Conservation (phyloP, 441 rosid genomes). For the Metrosideros polymorpha region DNA sequence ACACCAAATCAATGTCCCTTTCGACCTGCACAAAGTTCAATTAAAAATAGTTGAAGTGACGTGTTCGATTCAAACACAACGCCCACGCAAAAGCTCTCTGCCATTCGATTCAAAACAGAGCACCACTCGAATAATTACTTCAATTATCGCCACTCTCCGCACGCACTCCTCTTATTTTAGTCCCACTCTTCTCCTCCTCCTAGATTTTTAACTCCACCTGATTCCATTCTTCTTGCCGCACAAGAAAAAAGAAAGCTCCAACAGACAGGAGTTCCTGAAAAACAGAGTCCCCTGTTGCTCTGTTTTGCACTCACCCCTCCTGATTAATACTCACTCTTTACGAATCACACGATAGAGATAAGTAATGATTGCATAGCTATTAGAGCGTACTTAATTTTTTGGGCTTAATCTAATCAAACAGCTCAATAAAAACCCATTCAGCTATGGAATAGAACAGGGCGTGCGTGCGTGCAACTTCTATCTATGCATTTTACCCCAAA, state of each 20-base stretch:
- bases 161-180: not conserved
- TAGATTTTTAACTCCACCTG: not conserved
- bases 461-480: not conserved
- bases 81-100: not conserved
- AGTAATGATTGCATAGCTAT: not conserved
- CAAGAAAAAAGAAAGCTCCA: not conserved
- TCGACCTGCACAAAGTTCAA: not conserved
- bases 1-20: constrained; percentile 7
- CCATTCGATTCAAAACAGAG: not conserved
- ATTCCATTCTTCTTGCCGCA: not conserved
- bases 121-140: not conserved
- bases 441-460: not conserved
- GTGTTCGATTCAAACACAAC: not conserved
- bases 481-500: not conserved
- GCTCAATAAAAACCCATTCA: not conserved
- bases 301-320: not conserved
- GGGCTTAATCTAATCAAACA: not conserved
- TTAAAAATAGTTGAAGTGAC: not conserved
- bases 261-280: not conserved
- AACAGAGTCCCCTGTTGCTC: not conserved
- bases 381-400: not conserved
- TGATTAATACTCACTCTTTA: not conserved
- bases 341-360: not conserved
- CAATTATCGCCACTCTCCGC: not conserved
- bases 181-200: not conserved